These are phyloP conservation scores for Daedaleopsis nitida DNA, from an alignment of 768 basidiomycete genomes.

Conservation along the genomic window DNA sequence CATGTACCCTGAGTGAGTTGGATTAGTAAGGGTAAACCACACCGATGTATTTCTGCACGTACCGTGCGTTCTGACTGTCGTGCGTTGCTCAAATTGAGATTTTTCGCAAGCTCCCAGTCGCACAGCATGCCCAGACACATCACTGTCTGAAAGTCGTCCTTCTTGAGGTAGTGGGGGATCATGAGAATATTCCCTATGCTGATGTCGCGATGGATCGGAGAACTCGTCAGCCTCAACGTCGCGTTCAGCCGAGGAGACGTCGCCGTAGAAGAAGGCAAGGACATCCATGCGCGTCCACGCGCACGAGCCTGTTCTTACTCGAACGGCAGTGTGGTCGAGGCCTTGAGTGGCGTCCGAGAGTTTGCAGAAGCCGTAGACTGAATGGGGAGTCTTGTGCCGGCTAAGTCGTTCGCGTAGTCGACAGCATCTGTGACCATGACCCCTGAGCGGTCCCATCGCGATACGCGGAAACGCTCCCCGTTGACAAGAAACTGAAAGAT, in stretches of 20 bases:
- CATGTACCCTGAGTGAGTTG: conserved; percentile 20
- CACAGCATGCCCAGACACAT: background rate
- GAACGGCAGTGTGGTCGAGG: background rate
- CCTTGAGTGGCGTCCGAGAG: background rate
- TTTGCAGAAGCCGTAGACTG: background rate
- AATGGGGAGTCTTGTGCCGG: background rate
- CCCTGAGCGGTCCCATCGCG: conserved; percentile 1
- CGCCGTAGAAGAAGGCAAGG: background rate
- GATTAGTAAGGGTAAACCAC: background rate
- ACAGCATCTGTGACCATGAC: background rate
- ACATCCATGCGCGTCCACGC: background rate
- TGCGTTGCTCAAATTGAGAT: background rate
- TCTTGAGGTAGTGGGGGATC: background rate
- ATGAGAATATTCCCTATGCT: no score
- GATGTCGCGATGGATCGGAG: no score
- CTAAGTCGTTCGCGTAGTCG: background rate
- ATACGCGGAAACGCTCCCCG: background rate
- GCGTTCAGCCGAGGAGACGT: background rate
- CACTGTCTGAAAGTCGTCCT: background rate
- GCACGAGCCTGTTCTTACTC: background rate
- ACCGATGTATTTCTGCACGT: background rate
- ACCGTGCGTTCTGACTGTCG: conserved; percentile 9
- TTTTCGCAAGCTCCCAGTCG: conserved; percentile 14
- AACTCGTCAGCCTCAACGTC: no score
- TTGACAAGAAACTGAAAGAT: conserved; percentile 1